These are phyloP conservation scores for Metarhizium anisopliae DNA, from an alignment of 2,329 filamentous ascomycete species.

Conservation along the genomic window DNA sequence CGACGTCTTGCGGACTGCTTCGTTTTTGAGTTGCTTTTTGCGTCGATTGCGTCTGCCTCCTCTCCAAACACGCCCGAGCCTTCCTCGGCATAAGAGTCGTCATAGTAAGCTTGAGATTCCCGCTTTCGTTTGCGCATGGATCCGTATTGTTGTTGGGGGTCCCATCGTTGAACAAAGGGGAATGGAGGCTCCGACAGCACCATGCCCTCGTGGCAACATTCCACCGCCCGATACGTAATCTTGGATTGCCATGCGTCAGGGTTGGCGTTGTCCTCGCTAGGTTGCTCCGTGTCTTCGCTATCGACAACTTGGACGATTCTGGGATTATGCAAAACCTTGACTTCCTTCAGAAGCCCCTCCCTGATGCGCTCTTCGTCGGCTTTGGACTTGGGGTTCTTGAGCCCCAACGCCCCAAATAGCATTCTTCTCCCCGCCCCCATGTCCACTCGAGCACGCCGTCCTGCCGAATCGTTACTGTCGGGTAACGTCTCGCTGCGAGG, in stretches of 20 bases:
- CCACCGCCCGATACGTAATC: conserved; percentile 69
- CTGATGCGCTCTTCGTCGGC: conserved; percentile 57
- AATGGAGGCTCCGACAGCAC: conserved; percentile 72
- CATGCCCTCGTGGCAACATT: conserved; percentile 67
- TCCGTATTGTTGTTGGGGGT: conserved; percentile 54
- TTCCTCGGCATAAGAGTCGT: conserved; percentile 19
- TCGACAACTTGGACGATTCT: conserved; percentile 17
- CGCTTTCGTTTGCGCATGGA: conserved; percentile 42
- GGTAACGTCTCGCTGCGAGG: neutral
- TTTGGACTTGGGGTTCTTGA: conserved; percentile 59
- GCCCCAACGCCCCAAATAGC: conserved; percentile 62
- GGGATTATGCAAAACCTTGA: conserved; percentile 30
- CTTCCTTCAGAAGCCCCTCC: conserved; percentile 47
- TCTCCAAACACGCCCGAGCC: conserved; percentile 20
- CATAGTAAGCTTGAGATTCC: conserved; percentile 24
- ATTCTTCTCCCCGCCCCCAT: conserved; percentile 57
- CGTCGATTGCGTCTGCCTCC: conserved; percentile 10
- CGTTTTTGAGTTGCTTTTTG: neutral
- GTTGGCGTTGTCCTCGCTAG: conserved; percentile 26
- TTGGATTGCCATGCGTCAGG: conserved; percentile 63
- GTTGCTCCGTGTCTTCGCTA: conserved; percentile 7
- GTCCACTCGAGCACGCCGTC: conserved; percentile 20
- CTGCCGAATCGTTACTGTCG: neutral
- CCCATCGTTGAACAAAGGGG: conserved; percentile 85
- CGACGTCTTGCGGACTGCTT: neutral